phyloP scores from a whole-genome alignment of 2,329 filamentous ascomycete genomes.

The Sporothrix luriei region DNA sequence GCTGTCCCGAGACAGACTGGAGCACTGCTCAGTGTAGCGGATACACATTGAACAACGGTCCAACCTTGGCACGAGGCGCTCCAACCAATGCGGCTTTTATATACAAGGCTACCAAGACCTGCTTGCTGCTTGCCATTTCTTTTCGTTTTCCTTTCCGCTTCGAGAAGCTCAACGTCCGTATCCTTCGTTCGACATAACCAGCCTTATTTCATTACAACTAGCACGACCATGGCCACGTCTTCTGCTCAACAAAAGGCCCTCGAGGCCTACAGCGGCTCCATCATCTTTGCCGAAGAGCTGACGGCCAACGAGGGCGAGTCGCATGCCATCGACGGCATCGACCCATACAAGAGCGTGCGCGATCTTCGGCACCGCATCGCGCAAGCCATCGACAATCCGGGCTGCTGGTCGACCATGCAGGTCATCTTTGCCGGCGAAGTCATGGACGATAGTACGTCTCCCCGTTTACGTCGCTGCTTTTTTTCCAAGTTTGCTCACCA shows the following conservation, averaged over 20 bases:
- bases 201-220: neutral
- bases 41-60: neutral
- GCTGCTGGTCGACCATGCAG: conserved; percentile 22
- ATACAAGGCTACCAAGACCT: neutral
- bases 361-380: conserved; percentile 15
- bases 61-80: neutral
- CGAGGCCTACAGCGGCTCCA: conserved; percentile 12
- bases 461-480: neutral
- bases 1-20: neutral
- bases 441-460: conserved; percentile 5
- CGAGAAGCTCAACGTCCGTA: neutral
- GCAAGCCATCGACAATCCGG: neutral
- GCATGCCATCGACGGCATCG: conserved; percentile 13
- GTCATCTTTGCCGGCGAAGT: conserved; percentile 26
- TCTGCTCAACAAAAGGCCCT: conserved; percentile 21
- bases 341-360: neutral
- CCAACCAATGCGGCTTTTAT: neutral
- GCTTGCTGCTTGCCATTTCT: neutral
- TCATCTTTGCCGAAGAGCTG: conserved; percentile 25
- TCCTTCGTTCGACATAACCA: neutral
- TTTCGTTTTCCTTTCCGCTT: neutral
- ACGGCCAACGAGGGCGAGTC: conserved; percentile 13
- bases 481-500: neutral
- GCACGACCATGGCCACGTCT: neutral
- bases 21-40: neutral